phyloP scores from a whole-genome alignment of 345 rosid species.

The Corymbia maculata region DNA sequence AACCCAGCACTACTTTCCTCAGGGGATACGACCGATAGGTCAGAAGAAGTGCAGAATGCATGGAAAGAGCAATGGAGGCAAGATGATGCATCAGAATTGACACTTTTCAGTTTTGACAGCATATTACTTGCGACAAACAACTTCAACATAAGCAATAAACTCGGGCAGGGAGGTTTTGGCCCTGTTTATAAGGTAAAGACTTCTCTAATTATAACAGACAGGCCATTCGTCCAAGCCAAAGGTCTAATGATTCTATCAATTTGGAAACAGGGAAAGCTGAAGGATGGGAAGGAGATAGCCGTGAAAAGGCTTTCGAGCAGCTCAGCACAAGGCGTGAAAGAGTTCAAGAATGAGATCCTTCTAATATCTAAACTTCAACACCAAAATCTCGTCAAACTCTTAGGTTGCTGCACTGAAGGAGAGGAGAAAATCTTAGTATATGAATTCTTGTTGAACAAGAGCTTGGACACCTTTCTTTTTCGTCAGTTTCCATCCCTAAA shows the following conservation, averaged over 20 bases:
- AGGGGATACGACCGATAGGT: neutral
- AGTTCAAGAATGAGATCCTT: conserved; percentile 48
- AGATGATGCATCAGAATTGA: neutral
- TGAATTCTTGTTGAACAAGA: conserved; percentile 29
- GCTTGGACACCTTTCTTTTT: conserved; percentile 17
- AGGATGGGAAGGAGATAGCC: conserved; percentile 37
- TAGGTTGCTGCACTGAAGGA: conserved; percentile 50
- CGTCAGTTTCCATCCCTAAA: neutral
- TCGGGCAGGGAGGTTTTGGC: conserved; percentile 4
- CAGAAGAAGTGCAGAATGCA: neutral
- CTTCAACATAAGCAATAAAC: neutral
- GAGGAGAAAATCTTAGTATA: conserved; percentile 53
- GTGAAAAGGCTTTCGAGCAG: conserved; percentile 44
- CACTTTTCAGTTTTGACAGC: neutral
- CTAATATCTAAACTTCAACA: conserved; percentile 59
- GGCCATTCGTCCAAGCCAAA: neutral
- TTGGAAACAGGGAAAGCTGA: conserved; percentile 31
- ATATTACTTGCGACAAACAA: neutral
- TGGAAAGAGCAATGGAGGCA: neutral
- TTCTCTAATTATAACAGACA: neutral
- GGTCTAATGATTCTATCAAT: neutral
- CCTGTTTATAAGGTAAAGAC: neutral
- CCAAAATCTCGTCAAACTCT: conserved; percentile 48
- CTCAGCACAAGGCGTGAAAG: conserved; percentile 54
- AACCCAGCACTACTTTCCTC: neutral